Conservation (phyloP, 352 stramenopile species). For the Phytophthora constricta region DNA sequence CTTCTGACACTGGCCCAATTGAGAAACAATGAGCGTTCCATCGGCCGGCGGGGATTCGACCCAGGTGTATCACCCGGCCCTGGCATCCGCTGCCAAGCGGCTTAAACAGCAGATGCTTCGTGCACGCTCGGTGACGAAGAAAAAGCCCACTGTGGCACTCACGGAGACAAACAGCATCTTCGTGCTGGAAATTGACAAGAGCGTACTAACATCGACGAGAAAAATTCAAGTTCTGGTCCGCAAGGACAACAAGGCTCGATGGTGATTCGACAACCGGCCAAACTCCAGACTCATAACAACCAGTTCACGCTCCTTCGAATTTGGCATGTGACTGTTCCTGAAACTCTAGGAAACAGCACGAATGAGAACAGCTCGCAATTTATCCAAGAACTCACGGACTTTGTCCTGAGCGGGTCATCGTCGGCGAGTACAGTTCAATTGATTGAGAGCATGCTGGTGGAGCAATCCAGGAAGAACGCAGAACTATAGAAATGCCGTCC, state of each 20-base stretch:
- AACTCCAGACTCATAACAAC: constrained; percentile 16
- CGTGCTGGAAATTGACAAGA: constrained; percentile 53
- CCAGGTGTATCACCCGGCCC: constrained; percentile 57
- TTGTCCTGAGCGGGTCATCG: constrained; percentile 47
- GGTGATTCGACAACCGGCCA: constrained; percentile 49
- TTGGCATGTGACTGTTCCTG: constrained; percentile 57
- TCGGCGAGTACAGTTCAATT: constrained; percentile 52
- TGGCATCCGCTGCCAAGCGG: constrained; percentile 42
- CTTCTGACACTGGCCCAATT: too few relatives aligned
- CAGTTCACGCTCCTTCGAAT: constrained; percentile 47
- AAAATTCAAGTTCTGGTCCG: too few relatives aligned
- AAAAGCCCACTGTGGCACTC: constrained; percentile 37
- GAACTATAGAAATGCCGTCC: constrained; percentile 3
- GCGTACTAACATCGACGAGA: constrained; percentile 19
- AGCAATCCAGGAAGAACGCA: constrained; percentile 30
- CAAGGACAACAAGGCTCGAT: constrained; percentile 45
- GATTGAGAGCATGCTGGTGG: constrained; percentile 60
- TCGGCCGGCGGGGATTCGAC: constrained; percentile 53
- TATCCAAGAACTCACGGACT: constrained; percentile 50
- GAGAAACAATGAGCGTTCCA: constrained; percentile 18
- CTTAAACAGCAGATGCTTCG: constrained; percentile 48
- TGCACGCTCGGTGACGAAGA: constrained; percentile 40
- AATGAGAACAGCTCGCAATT: constrained; percentile 27
- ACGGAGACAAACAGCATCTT: constrained; percentile 54
- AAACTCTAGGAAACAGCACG: constrained; percentile 25